Conservation (phyloP, 2,329 filamentous ascomycete genomes). For the Elsinoe necatrix region DNA sequence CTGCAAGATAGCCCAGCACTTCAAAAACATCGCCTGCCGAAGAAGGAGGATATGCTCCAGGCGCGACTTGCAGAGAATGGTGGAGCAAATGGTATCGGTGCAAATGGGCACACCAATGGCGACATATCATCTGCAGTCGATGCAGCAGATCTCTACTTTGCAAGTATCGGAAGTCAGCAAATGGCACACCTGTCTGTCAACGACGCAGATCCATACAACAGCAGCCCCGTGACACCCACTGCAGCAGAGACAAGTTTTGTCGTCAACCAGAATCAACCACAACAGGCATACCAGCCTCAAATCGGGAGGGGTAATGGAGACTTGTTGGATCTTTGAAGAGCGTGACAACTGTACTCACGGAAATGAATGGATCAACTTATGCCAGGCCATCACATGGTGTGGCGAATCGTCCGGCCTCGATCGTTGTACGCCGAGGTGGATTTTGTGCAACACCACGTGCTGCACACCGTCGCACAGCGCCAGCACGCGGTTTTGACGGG, state of each 20-base stretch:
- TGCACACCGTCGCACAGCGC: background rate
- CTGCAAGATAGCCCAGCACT: conserved; percentile 78
- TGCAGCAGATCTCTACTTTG: conserved; percentile 86
- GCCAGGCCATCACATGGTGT: background rate
- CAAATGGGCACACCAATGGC: conserved; percentile 25
- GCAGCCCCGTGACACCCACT: conserved; percentile 20
- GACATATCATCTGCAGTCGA: conserved; percentile 64
- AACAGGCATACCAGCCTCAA: conserved; percentile 69
- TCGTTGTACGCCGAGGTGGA: background rate
- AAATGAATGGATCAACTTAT: background rate
- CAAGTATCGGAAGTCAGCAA: conserved; percentile 62
- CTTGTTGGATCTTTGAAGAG: conserved; percentile 28
- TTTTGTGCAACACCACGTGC: background rate
- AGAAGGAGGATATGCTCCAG: conserved; percentile 42
- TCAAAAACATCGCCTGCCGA: conserved; percentile 61
- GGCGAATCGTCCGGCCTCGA: background rate
- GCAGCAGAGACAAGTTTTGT: conserved; percentile 49
- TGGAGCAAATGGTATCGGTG: conserved; percentile 15
- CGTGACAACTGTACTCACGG: background rate
- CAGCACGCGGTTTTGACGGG: background rate
- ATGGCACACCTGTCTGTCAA: conserved; percentile 63
- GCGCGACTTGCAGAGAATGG: conserved; percentile 20
- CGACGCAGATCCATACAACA: conserved; percentile 43
- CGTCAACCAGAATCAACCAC: conserved; percentile 72
- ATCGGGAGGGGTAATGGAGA: conserved; percentile 37